Evolutionary conservation across 2,329 filamentous ascomycete genomes (phyloP).

Genomic region (Colletotrichum sp.): DNA sequence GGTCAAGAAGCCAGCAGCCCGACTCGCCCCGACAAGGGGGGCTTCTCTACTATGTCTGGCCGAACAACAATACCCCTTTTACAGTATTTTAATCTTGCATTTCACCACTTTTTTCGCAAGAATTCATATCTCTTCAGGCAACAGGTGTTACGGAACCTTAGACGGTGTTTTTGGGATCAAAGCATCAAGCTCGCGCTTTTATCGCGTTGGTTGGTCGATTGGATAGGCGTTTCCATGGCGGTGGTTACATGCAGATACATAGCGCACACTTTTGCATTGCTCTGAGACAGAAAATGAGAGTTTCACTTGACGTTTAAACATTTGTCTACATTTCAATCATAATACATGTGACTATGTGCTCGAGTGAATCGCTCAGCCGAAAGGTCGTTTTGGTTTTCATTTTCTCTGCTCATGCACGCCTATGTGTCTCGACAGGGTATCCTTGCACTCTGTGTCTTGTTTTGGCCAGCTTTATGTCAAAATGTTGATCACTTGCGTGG

Average conservation of each 20-base stretch:
- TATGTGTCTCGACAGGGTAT: not conserved
- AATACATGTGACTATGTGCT: not conserved
- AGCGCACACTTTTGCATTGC: constrained; percentile 17
- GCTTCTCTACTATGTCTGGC: constrained; percentile 17
- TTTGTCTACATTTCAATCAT: not conserved
- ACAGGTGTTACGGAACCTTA: constrained; percentile 10
- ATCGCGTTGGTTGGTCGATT: not conserved
- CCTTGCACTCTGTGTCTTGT: not conserved
- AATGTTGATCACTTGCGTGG: not conserved
- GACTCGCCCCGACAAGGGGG: not conserved
- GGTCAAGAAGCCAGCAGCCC: not conserved
- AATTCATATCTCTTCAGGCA: not conserved
- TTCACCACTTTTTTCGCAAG: constrained; percentile 10
- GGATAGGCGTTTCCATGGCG: constrained; percentile 13
- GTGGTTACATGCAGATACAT: constrained; percentile 18
- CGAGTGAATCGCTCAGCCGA: not conserved
- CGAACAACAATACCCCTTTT: constrained; percentile 22
- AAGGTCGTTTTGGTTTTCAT: not conserved
- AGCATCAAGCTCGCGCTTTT: constrained; percentile 10
- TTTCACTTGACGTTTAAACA: not conserved
- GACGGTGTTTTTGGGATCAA: constrained; percentile 18
- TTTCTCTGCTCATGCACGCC: not conserved
- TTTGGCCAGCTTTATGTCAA: not conserved
- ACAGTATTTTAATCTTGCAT: constrained; percentile 23
- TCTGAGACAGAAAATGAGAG: constrained; percentile 14